Evolutionary conservation across 2,329 filamentous ascomycete species (phyloP), one percentile per base, ranked within the genome.

Genomic region (Colletotrichum sp.): DNA sequence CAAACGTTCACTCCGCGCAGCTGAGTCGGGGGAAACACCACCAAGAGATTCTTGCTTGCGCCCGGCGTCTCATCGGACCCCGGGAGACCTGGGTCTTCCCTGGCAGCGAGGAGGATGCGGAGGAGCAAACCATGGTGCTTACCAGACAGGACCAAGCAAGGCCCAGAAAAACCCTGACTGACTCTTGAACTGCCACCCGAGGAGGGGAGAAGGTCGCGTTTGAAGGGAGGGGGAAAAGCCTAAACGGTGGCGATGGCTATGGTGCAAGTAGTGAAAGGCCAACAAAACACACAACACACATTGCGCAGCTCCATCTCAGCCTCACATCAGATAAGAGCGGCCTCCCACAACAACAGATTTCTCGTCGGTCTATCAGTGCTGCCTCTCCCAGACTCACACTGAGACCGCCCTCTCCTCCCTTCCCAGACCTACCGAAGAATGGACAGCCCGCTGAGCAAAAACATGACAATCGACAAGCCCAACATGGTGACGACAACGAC

Each of bases 41-140:
- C 70, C 64, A 76, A 60, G 26, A 55, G 18, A 60, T 30, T 36
- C 52, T 67, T 71, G 52, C 52, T 55, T 30, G 39, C 44, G 63
- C 72, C 69, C 30, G 65, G 65, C 71, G 74, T 76, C 74, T 76
- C 71, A 76, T 76, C 71, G 59, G 70, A 65, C 64, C 74, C 65
- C 49, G 49, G 52, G 9, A 24, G 65, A 63, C 70, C 70, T 76
- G 74, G 74, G 57, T 74, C 34, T 69, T 32, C 74, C 74, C 59
- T 52, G 34, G 73, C 59, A 68, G 21, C 55, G 21, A 28, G n/a
- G 16, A 52, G 39, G 68, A 62, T 30, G 59, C 24, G 57, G 44
- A 64, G 34, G 57, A 76, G 36, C 55, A 65, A 52, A 36, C 39
- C 68, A 57, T 52, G 44, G 44, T 52, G 44, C 44, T 52, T 52